These are phyloP conservation scores for Exophiala xenobiotica DNA, from an alignment of 2,329 filamentous ascomycete genomes.

Conservation along the genomic window DNA sequence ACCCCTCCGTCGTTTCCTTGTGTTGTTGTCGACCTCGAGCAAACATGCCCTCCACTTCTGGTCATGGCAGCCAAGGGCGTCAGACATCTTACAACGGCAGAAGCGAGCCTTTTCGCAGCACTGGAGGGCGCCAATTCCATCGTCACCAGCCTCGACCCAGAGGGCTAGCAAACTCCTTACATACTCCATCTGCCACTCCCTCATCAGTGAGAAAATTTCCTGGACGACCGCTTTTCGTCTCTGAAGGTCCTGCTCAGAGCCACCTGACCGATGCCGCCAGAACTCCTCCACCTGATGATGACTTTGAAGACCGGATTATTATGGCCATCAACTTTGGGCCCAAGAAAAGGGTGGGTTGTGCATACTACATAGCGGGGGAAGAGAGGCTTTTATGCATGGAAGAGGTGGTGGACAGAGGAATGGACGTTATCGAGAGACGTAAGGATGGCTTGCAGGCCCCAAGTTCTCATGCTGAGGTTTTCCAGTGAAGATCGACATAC, in stretches of 20 bases:
- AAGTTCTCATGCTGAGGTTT: slow-evolving; percentile 27
- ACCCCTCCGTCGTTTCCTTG: too few species aligned
- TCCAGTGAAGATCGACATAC: slow-evolving; percentile 60
- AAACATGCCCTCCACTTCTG: not conserved
- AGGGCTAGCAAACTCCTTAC: not conserved
- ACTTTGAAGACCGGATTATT: slow-evolving; percentile 65
- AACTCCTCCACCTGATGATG: slow-evolving; percentile 35
- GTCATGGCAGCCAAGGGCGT: not conserved
- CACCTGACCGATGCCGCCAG: not conserved
- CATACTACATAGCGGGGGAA: slow-evolving; percentile 72
- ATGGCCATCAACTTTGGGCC: slow-evolving; percentile 77
- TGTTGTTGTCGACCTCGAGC: not conserved
- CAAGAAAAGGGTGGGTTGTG: slow-evolving; percentile 73
- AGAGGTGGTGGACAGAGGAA: slow-evolving; percentile 68
- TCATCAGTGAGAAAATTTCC: not conserved
- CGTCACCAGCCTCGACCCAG: not conserved
- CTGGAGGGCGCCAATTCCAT: not conserved
- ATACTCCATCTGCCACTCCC: not conserved
- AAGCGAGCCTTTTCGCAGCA: not conserved
- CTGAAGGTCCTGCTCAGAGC: not conserved
- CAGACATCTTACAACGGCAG: not conserved
- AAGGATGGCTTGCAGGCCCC: slow-evolving; percentile 15
- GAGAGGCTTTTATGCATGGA: slow-evolving; percentile 73
- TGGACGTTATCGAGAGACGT: slow-evolving; percentile 65
- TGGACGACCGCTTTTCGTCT: not conserved